Base-by-base conservation (phyloP, 2,329 filamentous ascomycete species). In the Aspergillus brunneoviolaceus region DNA sequence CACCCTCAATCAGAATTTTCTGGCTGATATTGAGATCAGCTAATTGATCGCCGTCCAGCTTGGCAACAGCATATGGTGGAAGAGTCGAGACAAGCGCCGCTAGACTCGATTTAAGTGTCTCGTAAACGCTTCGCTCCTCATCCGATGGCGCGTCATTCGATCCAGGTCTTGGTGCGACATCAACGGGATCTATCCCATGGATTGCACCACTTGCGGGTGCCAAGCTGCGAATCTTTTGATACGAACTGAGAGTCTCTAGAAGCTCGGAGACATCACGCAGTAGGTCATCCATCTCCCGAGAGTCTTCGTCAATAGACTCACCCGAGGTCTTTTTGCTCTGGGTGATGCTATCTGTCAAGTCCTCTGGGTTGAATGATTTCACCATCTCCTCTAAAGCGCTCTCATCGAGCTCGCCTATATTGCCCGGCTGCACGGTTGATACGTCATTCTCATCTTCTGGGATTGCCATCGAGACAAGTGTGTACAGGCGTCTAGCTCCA, bases 41-140 rank as follows among this genome's bases (percentile, higher is more conserved):
- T n/a, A 96, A 78, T 73, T 92, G 90, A 71, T 96, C 89, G 10
- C 92, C 92, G 68, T 96, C 89, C 62, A 96, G 80, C 69, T 95
- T 94, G 5, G 92, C 88, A 25, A 96, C 89, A 1, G 90, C 90
- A 71, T 92, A 95, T 1, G 92, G 92, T 1, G 92, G 92, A 11
- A 96, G 78, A 45, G 84, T 86, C 65, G 89, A 84, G 61, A 96
- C 84, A 63, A 96, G 86, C 31, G 92, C 79, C 0, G 86, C 81
- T 21, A 96, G 80, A 70, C 93, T 91, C 4, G 87, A 84, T 71
- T 89, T 92, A 55, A 96, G 81, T 27, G 88, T 83, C 64, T 91
- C 83, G 72, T 96, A 96, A 0, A 84, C 78, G 45, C 80, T 79
- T 42, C 80, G 73, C 66, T 89, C 86, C 31, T 83, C 81, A 19